Base-by-base conservation (phyloP, 352 stramenopile species). In the Pythium periplocum region DNA sequence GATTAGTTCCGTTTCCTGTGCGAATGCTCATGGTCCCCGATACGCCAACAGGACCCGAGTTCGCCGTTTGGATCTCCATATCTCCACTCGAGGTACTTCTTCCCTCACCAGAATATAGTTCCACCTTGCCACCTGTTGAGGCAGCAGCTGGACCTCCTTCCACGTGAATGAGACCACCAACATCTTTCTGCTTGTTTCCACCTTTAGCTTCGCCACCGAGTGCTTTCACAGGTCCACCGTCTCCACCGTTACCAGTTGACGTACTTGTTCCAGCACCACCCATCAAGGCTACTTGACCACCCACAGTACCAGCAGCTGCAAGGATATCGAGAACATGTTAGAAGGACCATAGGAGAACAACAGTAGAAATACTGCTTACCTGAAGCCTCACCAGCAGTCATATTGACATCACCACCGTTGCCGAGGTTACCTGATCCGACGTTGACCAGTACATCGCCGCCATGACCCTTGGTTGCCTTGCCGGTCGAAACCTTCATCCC, bases 1-100 rank as follows among this genome's bases (percentile, higher is more conserved):
- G 17, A 43, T 62, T 63, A 7, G 76, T 78, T 31, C 86, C 78
- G 32, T 80, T 85, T 36, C 90, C 88, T 35, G 80, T 96, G 41
- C 61, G 69, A 45, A 97, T 2, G 17, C 54, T 59, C 43, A 97
- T 55, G 7, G 78, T 71, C 42, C 90, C 90, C 48, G 83, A 95
- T 1, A 90, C 83, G 44, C 88, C 89, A 59, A 77, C 78, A n/a
- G 55, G 60, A 34, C 87, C 90, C 45, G 82, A 83, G 48, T 88
- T 83, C 4, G 76, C 74, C 31, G 79, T 86, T 45, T 73, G 61
- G 6, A 90, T 55, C 30, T 66, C 53, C 40, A 90, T 75, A 55
- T 89, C 77, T 42, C 82, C 82, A 59, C 82, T 92, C 38, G 71
- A 81, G n/a, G 77, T 71, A 49, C 58, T 26, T 9, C 41, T 53